Evolutionary conservation across 257 asterid genomes (phyloP).

Genomic region (Nicotiana undulata): DNA sequence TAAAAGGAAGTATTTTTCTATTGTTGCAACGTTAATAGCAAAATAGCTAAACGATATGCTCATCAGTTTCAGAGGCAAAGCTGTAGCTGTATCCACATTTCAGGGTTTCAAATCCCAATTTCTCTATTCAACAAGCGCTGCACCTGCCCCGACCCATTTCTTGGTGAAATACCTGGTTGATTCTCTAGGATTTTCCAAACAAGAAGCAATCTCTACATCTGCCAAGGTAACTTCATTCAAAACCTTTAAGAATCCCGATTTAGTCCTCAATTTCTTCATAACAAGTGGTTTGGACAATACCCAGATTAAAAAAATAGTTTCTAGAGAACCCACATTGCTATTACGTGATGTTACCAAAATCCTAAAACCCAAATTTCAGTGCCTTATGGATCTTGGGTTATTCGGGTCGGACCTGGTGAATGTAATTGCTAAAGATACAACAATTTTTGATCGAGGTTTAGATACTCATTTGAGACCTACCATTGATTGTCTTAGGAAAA

Average conservation of each 20-base stretch:
- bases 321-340: background rate
- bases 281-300: background rate
- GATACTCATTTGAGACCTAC: background rate
- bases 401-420: background rate
- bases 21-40: too few species aligned
- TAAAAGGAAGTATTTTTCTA: too few species aligned
- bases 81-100: background rate
- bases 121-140: background rate
- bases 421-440: background rate
- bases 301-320: constrained; percentile 11
- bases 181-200: constrained; percentile 14
- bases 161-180: constrained; percentile 10
- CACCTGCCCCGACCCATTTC: background rate
- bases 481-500: background rate
- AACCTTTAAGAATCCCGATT: background rate
- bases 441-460: background rate
- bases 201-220: constrained; percentile 7
- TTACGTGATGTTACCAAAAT: background rate
- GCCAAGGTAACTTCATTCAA: constrained; percentile 6
- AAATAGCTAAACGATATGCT: background rate
- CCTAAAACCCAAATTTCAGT: constrained; percentile 14
- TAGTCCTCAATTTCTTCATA: constrained; percentile 10
- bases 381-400: background rate
- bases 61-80: background rate
- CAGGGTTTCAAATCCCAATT: background rate